A percentile compares a stretch with the other conserved stretches of the same genome.
These are phyloP conservation scores for Sesbania bispinosa DNA, from an alignment of 306 rosid species.

Conservation along the genomic window DNA sequence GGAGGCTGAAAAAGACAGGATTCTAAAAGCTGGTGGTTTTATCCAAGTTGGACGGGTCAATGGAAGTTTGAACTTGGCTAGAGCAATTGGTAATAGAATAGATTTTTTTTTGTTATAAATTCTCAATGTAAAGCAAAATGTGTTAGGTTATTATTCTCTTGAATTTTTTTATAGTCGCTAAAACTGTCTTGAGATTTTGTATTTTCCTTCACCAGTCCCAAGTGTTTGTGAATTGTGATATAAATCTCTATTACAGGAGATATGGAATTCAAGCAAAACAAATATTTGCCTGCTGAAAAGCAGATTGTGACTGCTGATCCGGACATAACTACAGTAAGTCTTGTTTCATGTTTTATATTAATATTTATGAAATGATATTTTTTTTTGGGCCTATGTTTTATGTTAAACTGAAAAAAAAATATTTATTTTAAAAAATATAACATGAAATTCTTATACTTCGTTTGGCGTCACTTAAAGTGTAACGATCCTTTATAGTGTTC, in stretches of 20 bases:
- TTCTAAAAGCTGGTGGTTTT: constrained; percentile 90
- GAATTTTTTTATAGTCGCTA: neutral
- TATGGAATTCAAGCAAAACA: constrained; percentile 82
- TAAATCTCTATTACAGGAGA: constrained; percentile 57
- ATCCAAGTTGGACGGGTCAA: constrained; percentile 92
- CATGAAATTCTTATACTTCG: constrained; percentile 1
- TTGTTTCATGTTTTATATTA: neutral
- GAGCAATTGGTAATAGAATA: constrained; percentile 75
- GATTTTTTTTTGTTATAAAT: neutral
- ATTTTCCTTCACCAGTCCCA: neutral
- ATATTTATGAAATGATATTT: neutral
- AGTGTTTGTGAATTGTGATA: neutral
- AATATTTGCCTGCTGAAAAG: constrained; percentile 72
- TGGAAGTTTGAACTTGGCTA: constrained; percentile 89
- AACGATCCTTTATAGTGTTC: neutral
- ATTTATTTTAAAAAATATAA: too few species aligned
- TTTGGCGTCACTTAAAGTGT: neutral
- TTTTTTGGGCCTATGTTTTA: too few species aligned
- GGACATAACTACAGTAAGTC: constrained; percentile 67
- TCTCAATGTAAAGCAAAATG: neutral
- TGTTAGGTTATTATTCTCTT: constrained; percentile 9
- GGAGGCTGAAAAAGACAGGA: constrained; percentile 84
- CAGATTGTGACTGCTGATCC: constrained; percentile 92
- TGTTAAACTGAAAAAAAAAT: too few species aligned
- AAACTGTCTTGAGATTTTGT: neutral